Base-by-base conservation (phyloP, 768 basidiomycete genomes). In the Grammothele lineata region DNA sequence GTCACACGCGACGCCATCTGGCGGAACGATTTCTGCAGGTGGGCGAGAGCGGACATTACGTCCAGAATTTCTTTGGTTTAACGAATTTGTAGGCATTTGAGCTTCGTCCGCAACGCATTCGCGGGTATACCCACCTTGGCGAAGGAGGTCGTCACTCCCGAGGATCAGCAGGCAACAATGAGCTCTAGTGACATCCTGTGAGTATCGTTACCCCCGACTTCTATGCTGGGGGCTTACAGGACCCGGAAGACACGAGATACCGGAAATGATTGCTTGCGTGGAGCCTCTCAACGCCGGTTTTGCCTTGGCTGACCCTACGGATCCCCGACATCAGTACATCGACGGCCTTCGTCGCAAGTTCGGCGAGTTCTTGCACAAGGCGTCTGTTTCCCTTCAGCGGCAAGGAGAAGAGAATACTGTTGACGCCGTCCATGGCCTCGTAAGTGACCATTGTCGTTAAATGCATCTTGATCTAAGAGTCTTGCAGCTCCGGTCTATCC, bases 21-120 rank as follows among this genome's bases (percentile, higher is more conserved):
- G 90, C 75, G 84, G 11, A 92, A 90, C 62, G 87, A 92, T 53
- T 90, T 92, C 59, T 92, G 90, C 68, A 77, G 89, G 76, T 83
- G 25, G n/a, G n/a, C n/a, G n/a, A n/a, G n/a, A n/a, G n/a, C n/a
- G n/a, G n/a, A n/a, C 33, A 73, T 66, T n/a, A 8, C 35, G 18
- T 17, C 7, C 6, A n/a, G 35, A 7, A 32, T 8, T 24, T 24
- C 7, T 39, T 23, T 27, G 38, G 37, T 10, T 18, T 22, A 25
- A 18, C 11, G 19, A 43, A 41, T 17, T 24, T 37, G 27, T 43
- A 86, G 85, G 30, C 77, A 84, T 63, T 61, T 89, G 40, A 85
- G 77, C 52, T 71, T 87, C 41, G 79, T 92, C 42, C 82, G 83
- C 46, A 81, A 86, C 58, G 82, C 84, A 0, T 84, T 92, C 53